Conservation (phyloP, 148 eudicot species). For the Pouteria glomerata region DNA sequence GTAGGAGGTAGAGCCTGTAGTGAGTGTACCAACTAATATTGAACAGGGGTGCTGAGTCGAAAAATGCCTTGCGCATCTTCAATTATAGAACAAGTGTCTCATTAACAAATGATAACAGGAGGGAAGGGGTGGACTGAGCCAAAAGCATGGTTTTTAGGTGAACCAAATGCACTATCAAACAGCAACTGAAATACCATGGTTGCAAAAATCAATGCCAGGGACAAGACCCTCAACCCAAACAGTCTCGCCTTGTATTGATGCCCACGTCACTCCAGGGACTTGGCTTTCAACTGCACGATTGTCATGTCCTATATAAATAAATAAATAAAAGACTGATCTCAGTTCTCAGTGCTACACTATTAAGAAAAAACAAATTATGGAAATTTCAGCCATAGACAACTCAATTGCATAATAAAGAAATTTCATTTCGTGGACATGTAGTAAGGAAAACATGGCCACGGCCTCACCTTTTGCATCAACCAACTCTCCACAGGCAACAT, state of each 20-base stretch:
- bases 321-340: background rate
- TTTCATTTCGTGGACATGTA: slow-evolving; percentile 1
- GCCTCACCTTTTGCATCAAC: slow-evolving; percentile 30
- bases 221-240: slow-evolving; percentile 95
- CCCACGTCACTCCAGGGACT: slow-evolving; percentile 23
- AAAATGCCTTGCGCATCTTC: background rate
- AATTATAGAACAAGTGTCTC: background rate
- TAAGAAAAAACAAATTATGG: background rate
- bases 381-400: background rate
- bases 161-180: background rate
- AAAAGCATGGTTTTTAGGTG: background rate
- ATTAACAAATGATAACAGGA: background rate
- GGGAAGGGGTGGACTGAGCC: background rate
- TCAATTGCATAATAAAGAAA: background rate
- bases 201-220: slow-evolving; percentile 98
- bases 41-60: background rate
- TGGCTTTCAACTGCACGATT: slow-evolving; percentile 15
- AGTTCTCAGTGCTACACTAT: background rate
- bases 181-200: slow-evolving; percentile 62
- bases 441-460: slow-evolving; percentile 1
- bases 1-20: background rate
- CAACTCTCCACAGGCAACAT: slow-evolving; percentile 21
- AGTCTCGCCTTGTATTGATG: slow-evolving; percentile 51
- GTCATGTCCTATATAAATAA: slow-evolving; percentile 25
- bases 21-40: background rate